These are phyloP conservation scores for Candida awuae DNA, from an alignment of 805 yeast genomes.

Conservation along the genomic window DNA sequence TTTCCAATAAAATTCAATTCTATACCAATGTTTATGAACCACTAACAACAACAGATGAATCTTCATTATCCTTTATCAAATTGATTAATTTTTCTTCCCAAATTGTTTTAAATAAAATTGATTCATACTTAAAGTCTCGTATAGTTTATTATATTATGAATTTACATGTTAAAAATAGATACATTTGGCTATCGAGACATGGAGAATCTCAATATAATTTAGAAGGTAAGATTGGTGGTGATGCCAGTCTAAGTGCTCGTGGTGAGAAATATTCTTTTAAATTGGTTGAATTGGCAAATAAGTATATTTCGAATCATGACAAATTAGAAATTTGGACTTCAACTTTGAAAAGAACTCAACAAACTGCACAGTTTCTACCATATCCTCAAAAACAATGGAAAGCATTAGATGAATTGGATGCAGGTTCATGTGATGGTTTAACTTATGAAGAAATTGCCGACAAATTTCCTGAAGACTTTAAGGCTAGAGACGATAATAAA, in stretches of 20 bases:
- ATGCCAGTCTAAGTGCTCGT: slow-evolving; percentile 73
- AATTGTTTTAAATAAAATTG: slow-evolving; percentile 79
- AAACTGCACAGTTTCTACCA: slow-evolving; percentile 77
- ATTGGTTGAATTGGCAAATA: slow-evolving; percentile 66
- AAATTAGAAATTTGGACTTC: slow-evolving; percentile 93
- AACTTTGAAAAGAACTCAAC: slow-evolving; percentile 83
- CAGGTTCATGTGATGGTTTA: slow-evolving; percentile 96
- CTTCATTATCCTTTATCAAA: slow-evolving; percentile 74
- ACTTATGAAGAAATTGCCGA: slow-evolving; percentile 89
- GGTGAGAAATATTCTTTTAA: slow-evolving; percentile 79
- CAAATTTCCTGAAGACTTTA: slow-evolving; percentile 86
- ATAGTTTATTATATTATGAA: slow-evolving; percentile 96
- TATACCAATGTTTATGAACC: slow-evolving; percentile 76
- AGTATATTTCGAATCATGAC: slow-evolving; percentile 53
- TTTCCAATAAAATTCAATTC: slow-evolving; percentile 60
- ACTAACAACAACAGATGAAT: slow-evolving; percentile 48
- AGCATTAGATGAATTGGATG: slow-evolving; percentile 93
- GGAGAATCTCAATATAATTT: slow-evolving; percentile 91
- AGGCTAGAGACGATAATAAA: slow-evolving; percentile 91
- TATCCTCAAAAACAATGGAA: slow-evolving; percentile 88
- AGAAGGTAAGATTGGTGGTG: slow-evolving; percentile 95
- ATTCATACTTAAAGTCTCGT: slow-evolving; percentile 81
- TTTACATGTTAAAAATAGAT: slow-evolving; percentile 83
- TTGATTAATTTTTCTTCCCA: slow-evolving; percentile 82
- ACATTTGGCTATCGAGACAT: slow-evolving; percentile 90